Conservation (phyloP, 345 rosid species). For the Laguncularia racemosa region DNA sequence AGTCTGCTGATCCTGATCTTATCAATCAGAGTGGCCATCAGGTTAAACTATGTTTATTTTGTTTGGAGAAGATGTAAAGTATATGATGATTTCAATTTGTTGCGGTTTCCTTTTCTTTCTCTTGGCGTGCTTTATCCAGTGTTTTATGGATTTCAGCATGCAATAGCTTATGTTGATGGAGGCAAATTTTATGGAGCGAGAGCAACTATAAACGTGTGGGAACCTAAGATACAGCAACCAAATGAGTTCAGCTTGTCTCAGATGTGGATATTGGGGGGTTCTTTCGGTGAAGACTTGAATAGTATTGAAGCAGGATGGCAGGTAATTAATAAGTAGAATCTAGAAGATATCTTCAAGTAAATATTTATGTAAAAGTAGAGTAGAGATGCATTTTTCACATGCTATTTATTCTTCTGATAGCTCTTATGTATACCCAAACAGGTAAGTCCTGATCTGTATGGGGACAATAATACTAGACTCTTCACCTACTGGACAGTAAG, state of each 20-base stretch:
- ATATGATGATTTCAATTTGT: not conserved
- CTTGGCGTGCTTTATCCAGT: not conserved
- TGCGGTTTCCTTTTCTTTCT: not conserved
- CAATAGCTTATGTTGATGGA: conserved; percentile 44
- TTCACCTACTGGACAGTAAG: conserved; percentile 57
- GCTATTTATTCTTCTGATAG: not conserved
- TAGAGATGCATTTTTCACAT: not conserved
- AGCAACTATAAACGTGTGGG: conserved; percentile 49
- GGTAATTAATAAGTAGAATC: conserved; percentile 1
- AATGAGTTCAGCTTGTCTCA: conserved; percentile 56
- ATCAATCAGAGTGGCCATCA: conserved; percentile 22
- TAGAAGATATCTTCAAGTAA: not conserved
- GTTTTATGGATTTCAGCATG: conserved; percentile 26
- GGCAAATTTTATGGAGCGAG: conserved; percentile 44
- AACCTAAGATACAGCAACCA: conserved; percentile 33
- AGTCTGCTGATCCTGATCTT: conserved; percentile 37
- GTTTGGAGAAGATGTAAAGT: not conserved
- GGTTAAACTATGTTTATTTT: conserved; percentile 4
- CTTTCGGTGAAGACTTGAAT: conserved; percentile 49
- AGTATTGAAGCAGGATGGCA: conserved; percentile 58
- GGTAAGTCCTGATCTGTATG: conserved; percentile 54
- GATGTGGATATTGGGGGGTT: conserved; percentile 45
- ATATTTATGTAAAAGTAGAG: not conserved
- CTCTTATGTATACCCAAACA: conserved; percentile 7
- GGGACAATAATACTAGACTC: conserved; percentile 48